Evolutionary conservation across 352 stramenopile genomes (phyloP).

Genomic region (Pythium dissotocum): DNA sequence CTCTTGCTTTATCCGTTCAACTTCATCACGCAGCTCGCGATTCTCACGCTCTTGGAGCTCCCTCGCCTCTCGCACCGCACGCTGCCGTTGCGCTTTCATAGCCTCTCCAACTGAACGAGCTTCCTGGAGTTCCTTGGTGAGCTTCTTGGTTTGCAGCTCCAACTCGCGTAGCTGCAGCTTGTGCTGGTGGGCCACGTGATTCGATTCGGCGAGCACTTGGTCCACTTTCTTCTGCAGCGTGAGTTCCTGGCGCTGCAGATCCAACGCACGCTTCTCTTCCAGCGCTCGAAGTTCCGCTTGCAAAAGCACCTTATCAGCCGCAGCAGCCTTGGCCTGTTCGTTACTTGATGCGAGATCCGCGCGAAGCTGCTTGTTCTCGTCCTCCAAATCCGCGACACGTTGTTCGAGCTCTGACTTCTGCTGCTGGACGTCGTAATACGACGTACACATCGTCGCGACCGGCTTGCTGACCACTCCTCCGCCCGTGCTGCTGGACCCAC

Average conservation of each 20-base stretch:
- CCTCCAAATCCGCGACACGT: conserved; percentile 35
- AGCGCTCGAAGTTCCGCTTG: conserved; percentile 47
- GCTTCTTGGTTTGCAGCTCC: conserved; percentile 22
- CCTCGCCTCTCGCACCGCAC: conserved; percentile 7
- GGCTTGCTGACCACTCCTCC: conserved; percentile 32
- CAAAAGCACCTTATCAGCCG: conserved; percentile 35
- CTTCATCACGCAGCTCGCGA: conserved; percentile 26
- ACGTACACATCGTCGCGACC: conserved; percentile 75
- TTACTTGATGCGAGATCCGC: conserved; percentile 31
- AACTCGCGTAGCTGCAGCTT: conserved; percentile 39
- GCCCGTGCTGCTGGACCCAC: not conserved
- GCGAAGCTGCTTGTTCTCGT: conserved; percentile 30
- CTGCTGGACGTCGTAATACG: conserved; percentile 83
- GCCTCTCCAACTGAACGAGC: not conserved
- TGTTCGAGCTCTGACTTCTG: conserved; percentile 58
- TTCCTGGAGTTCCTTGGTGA: conserved; percentile 10
- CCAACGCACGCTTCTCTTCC: conserved; percentile 49
- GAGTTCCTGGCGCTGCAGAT: conserved; percentile 37
- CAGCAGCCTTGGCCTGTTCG: conserved; percentile 26
- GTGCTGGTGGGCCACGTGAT: conserved; percentile 49
- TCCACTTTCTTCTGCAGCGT: conserved; percentile 54
- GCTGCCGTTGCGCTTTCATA: not conserved
- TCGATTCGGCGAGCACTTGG: conserved; percentile 49
- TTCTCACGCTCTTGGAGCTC: conserved; percentile 15
- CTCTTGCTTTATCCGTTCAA: conserved; percentile 14